These are phyloP conservation scores for Lactifluus pinguis DNA, from an alignment of 768 basidiomycete genomes.

Conservation along the genomic window DNA sequence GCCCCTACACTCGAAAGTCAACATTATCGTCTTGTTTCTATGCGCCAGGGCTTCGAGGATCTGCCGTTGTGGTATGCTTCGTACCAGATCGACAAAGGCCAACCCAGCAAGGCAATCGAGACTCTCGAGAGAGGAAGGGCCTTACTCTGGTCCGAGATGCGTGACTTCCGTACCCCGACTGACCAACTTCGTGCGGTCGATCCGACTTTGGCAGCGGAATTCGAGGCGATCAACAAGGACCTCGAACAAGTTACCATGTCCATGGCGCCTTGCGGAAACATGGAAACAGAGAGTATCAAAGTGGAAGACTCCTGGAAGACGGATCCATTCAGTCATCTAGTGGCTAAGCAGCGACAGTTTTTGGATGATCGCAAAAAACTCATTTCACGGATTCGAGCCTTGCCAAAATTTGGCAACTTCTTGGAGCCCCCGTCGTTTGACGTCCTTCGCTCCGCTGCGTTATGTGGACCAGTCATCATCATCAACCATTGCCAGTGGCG, in stretches of 20 bases:
- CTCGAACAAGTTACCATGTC: not conserved
- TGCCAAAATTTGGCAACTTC: not conserved
- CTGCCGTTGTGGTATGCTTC: not conserved
- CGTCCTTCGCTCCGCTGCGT: not conserved
- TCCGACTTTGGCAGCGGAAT: not conserved
- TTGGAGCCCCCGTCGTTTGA: not conserved
- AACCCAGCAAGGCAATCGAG: not conserved
- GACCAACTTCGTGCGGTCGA: not conserved
- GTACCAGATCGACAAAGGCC: not conserved
- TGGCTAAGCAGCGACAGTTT: not conserved
- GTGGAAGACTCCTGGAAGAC: not conserved
- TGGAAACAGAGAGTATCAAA: not conserved
- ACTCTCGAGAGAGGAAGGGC: conserved; percentile 9
- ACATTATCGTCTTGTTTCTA: not conserved
- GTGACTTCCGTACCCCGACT: conserved; percentile 1
- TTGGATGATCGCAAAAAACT: not conserved
- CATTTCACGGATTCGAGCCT: not conserved
- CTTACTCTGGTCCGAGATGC: conserved; percentile 11
- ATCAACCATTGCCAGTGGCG: not conserved
- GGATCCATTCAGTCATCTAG: not conserved
- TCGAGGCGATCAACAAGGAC: not conserved
- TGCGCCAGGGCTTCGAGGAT: not conserved
- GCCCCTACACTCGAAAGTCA: not conserved
- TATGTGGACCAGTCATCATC: conserved; percentile 3
- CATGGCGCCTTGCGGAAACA: not conserved